Evolutionary conservation across 306 rosid genomes (phyloP).

Genomic region (Quercus cerris): DNA sequence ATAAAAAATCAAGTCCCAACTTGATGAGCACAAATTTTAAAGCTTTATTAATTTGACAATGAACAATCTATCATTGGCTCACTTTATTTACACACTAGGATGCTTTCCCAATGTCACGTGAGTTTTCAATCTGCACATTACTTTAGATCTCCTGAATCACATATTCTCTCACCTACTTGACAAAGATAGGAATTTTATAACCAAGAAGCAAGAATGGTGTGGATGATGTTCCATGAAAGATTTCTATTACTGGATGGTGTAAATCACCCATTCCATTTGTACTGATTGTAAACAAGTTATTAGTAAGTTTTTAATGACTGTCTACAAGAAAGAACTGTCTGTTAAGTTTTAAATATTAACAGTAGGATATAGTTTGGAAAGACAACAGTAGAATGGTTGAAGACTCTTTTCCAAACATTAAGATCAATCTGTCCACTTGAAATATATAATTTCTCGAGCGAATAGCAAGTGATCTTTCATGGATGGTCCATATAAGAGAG

Average conservation of each 20-base stretch:
- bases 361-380: slow-evolving; percentile 84
- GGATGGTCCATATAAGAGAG: no score
- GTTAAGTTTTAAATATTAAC: slow-evolving; percentile 46
- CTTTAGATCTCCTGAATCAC: background rate
- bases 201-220: background rate
- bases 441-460: slow-evolving; percentile 59
- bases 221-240: background rate
- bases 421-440: slow-evolving; percentile 52
- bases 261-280: background rate
- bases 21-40: slow-evolving; percentile 1
- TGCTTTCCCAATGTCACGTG: background rate
- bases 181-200: slow-evolving; percentile 1
- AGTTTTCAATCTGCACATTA: slow-evolving; percentile 5
- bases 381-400: slow-evolving; percentile 87
- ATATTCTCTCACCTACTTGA: slow-evolving; percentile 4
- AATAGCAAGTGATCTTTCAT: background rate
- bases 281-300: background rate
- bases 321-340: slow-evolving; percentile 8
- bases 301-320: slow-evolving; percentile 1
- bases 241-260: background rate
- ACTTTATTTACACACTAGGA: slow-evolving; percentile 2
- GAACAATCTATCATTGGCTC: background rate
- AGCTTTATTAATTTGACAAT: background rate
- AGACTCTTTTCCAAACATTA: slow-evolving; percentile 83
- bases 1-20: background rate